Base-by-base conservation (phyloP, 108 stramenopile genomes). In the Skeletonema costatum region DNA sequence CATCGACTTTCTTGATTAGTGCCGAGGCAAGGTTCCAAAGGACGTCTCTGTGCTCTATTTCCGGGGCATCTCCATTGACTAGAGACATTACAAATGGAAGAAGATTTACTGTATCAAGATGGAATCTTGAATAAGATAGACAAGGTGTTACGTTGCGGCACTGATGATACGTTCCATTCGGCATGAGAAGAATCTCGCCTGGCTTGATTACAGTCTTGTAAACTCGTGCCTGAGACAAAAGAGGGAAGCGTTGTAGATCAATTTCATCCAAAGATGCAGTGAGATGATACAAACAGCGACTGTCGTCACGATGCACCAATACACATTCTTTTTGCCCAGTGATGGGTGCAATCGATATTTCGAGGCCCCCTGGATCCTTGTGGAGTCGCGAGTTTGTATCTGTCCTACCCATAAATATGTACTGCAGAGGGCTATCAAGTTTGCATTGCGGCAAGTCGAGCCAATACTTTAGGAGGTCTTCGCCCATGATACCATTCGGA, bases 181-280 rank as follows among this genome's bases (percentile, higher is more conserved):
- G 94, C 90, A 95, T 90, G 68, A 93, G 64, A 11, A 95, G 84
- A 66, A 92, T 90, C 80, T 95, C 92, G n/a, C 94, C 94, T 13
- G 94, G 94, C 53, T 74, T 39, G 36, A 95, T 77, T 17, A 81
- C 73, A 11, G 87, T 87, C 65, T 83, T 86, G 87, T 84, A 93
- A 3, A 82, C 65, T 30, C 90, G 71, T 32, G 92, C 92, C 51
- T 84, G 76, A 32, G 86, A 75, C 59, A 90, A 72, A 31, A 89
- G 70, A 9, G 94, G 94, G 69, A 70, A 85, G 14, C 66, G 66
- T 21, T 91, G 76, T 19, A 92, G 72, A 48, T 94, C 91, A 9
- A 87, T 75, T 14, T 82, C 74, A 38, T 92, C 89, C 1, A 93
- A 36, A 2, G 69, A 67, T 48, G 90, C 89, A 19, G 75, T 53